Evolutionary conservation across 2,329 filamentous ascomycete genomes (phyloP).

Genomic region (Penicillium freii): DNA sequence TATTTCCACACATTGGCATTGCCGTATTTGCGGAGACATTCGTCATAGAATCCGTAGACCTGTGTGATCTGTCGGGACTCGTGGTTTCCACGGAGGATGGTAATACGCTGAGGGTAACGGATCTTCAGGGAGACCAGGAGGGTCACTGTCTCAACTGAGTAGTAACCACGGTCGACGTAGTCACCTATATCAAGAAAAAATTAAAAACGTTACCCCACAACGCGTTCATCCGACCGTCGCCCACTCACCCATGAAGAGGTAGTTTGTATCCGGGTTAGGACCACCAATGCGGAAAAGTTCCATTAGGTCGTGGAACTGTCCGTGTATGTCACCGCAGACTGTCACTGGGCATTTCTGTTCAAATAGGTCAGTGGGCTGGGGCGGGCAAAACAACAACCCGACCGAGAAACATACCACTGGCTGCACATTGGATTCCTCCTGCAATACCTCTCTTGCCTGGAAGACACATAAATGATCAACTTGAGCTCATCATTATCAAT

Average conservation of each 20-base stretch:
- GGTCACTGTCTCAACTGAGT: conserved; percentile 97
- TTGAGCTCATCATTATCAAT: conserved; percentile 10
- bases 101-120: conserved; percentile 95
- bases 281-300: conserved; percentile 99
- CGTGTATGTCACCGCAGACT: conserved; percentile 98
- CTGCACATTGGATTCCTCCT: conserved; percentile 98
- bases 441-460: conserved; percentile 90
- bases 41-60: conserved; percentile 99
- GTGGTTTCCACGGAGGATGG: conserved; percentile 97
- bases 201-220: conserved; percentile 11
- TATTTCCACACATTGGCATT: conserved; percentile 99
- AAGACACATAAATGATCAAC: conserved; percentile 21
- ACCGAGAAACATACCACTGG: conserved; percentile 71
- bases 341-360: conserved; percentile 93
- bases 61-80: conserved; percentile 98
- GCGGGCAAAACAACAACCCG: conserved; percentile 9
- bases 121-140: conserved; percentile 96
- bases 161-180: conserved; percentile 98
- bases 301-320: conserved; percentile 98
- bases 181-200: conserved; percentile 61
- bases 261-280: conserved; percentile 97
- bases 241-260: conserved; percentile 91
- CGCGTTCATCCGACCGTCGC: conserved; percentile 12
- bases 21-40: conserved; percentile 97
- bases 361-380: conserved; percentile 21